A percentile compares a stretch with the other conserved stretches of the same genome.
These are phyloP conservation scores for Zygnema cylindricum DNA, from an alignment of 139 green algal genomes.

Conservation along the genomic window DNA sequence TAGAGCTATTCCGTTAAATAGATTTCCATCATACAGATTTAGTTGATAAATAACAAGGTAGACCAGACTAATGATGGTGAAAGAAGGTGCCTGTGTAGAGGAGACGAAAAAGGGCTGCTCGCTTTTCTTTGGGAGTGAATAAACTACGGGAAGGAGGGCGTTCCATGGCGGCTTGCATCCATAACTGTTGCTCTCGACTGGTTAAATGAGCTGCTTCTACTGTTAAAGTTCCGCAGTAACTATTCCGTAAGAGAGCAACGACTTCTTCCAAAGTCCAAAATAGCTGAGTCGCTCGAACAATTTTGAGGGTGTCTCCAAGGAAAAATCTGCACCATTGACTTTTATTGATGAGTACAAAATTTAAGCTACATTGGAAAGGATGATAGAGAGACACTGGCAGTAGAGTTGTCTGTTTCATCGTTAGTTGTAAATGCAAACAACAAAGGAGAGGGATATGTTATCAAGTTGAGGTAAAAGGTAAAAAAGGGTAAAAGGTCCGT, in stretches of 20 bases:
- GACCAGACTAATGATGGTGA: too few species aligned
- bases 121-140: slow-evolving; percentile 36
- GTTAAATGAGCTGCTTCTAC: slow-evolving; percentile 46
- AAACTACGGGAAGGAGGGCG: background rate
- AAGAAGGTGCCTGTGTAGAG: slow-evolving; percentile 40
- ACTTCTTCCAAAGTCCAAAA: slow-evolving; percentile 58
- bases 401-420: too few species aligned
- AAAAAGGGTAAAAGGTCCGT: too few species aligned
- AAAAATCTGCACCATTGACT: slow-evolving; percentile 58
- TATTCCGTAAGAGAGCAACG: slow-evolving; percentile 37
- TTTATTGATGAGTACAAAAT: too few species aligned
- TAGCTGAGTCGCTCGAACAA: slow-evolving; percentile 34
- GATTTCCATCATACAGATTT: too few species aligned
- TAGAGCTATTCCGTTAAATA: too few species aligned
- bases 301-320: slow-evolving; percentile 52
- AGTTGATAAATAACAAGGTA: too few species aligned
- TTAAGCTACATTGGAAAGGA: too few species aligned
- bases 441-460: too few species aligned
- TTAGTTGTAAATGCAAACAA: too few species aligned
- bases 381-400: too few species aligned
- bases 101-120: slow-evolving; percentile 17
- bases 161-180: slow-evolving; percentile 49
- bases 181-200: slow-evolving; percentile 49
- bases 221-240: slow-evolving; percentile 55
- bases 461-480: too few species aligned